These are phyloP conservation scores for Exophiala dermatitidis DNA, from an alignment of 2,329 filamentous ascomycete genomes.

Conservation along the genomic window DNA sequence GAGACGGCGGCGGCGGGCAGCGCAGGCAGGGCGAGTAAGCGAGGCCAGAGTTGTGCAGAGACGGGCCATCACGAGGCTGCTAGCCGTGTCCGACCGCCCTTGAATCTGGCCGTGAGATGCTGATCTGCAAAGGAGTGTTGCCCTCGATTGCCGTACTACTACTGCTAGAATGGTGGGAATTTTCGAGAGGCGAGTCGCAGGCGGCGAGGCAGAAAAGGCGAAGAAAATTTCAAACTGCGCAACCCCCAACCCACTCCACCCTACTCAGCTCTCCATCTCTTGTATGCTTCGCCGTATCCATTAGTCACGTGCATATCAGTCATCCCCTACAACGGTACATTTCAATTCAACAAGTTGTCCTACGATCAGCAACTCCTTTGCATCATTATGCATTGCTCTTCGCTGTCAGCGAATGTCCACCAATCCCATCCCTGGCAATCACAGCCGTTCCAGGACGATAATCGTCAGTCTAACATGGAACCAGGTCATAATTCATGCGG, in stretches of 20 bases:
- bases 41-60: neutral
- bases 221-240: neutral
- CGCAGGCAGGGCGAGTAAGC: neutral
- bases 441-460: no score
- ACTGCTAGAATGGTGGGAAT: no score
- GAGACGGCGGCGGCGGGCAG: constrained; percentile 2
- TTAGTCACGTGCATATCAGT: neutral
- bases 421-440: no score
- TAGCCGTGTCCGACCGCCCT: neutral
- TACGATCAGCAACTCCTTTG: no score
- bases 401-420: no score
- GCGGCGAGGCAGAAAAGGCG: no score
- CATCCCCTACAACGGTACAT: no score
- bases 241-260: neutral
- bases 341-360: no score
- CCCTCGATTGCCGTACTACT: neutral
- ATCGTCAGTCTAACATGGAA: no score
- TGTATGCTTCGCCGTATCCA: neutral
- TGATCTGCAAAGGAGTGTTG: constrained; percentile 5
- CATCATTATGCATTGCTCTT: no score
- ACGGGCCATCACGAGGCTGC: constrained; percentile 13
- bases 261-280: neutral
- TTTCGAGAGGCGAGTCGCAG: no score
- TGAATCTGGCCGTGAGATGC: constrained; percentile 4
- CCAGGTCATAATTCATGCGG: no score